Evolutionary conservation across 1,139 yeast genomes (phyloP), one percentile per base, ranked within the genome.

Genomic region (Spencermartinsiella ligniputridi): DNA sequence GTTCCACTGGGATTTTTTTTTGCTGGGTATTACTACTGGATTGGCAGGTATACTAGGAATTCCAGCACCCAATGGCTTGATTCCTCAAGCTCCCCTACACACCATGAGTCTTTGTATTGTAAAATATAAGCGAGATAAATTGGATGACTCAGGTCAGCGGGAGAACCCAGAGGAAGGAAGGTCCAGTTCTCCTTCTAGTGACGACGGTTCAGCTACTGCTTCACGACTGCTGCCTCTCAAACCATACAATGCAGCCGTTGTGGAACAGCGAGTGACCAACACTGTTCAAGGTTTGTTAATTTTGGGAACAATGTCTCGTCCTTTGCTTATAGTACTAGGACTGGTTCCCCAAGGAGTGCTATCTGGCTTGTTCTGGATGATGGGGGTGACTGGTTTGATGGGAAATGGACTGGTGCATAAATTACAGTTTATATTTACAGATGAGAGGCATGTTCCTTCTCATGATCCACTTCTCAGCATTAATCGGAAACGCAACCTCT

Each of bases 81-180:
- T 92, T 35, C 98, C 98, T 0, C 98, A 92, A 63, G 97, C 97
- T 0, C 98, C 97, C 0, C 64, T 92, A 36, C 98, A 92, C 58
- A 89, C 97, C 0, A 77, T 75, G 44, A 80, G 96, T 0, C 66
- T 92, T 30, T 78, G 88, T 36, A 81, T 87, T 3, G 75, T 74
- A 50, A 77, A 78, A 49, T 65, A 66, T 40, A 56, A 11, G 50
- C 52, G 13, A 49, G 52, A 20, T 51, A 44, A 21, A 44, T 40
- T n/a, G 43, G 36, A 12, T 34, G 38, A 8, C 41, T 16, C 15
- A 22, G 16, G 22, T 11, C n/a, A 12, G 17, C 9, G 27, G 19
- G 12, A n/a, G 19, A 22, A 6, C 20, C 21, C 13, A 13, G n/a
- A n/a, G n/a, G n/a, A n/a, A n/a, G 35, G 15, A 24, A 27, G 35